Evolutionary conservation across 2,329 filamentous ascomycete species (phyloP), one percentile per base, ranked within the genome.

Genomic region (Byssothecium circinans): DNA sequence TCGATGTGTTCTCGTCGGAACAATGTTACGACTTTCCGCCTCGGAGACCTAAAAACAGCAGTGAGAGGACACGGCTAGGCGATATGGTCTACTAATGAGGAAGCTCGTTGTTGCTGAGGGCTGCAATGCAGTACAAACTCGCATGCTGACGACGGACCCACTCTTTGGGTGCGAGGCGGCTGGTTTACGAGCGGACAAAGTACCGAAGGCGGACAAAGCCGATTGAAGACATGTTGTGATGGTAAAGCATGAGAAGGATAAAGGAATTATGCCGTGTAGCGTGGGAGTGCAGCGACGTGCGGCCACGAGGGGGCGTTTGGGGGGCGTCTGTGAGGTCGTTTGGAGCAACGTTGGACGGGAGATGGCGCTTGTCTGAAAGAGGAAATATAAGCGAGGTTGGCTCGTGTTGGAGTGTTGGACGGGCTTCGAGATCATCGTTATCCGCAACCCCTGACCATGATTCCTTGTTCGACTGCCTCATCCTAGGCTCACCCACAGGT

Each of bases 401-500:
- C 4, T 22, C 36, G n/a, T 39, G 36, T 39, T 27, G 36, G 36
- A 34, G 7, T n/a, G 14, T 34, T n/a, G 32, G 6, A n/a, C 34
- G 10, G 17, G 19, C 34, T 12, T 18, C 19, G 10, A 25, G 23
- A 17, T 20, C 34, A 14, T 19, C 34, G 6, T 18, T 20, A 32
- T 41, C 17, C 27, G 12, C 12, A 18, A 11, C 41, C 41, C 41
- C 48, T 47, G 38, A 8, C 4, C 11, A 22, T 14, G 12, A 32
- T 34, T 12, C 45, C 12, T 45, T 49, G 41, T 40, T 22, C n/a
- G 35, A 40, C 47, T 50, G 17, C 50, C 47, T 36, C 29, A 47
- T 53, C 12, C 15, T n/a, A 41, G 32, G 33, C 15, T 34, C 25
- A 32, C 42, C 32, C 42, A 37, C 42, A 32, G 15, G 22, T 36